A percentile compares a stretch with the other conserved stretches of the same genome.
Conservation (phyloP, 805 yeast genomes). For the Ogataea siamensis region DNA sequence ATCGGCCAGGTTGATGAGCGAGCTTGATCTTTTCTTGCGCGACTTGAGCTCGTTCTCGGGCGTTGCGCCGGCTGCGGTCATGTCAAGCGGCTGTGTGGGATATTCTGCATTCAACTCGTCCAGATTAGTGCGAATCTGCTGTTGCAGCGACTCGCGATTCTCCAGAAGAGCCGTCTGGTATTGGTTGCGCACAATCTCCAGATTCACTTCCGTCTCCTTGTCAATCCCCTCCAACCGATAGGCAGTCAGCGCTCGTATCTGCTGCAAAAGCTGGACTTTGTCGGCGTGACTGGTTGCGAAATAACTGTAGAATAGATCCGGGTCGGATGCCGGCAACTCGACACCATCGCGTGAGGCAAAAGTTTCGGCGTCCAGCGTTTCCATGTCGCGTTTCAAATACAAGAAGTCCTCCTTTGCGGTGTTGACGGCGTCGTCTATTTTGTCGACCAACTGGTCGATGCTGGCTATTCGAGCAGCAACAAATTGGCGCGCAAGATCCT, state of each 20-base stretch:
- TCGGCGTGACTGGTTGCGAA: conserved; percentile 17
- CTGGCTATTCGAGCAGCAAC: conserved; percentile 30
- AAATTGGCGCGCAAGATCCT: conserved; percentile 31
- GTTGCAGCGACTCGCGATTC: conserved; percentile 21
- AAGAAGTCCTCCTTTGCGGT: conserved; percentile 23
- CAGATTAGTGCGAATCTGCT: conserved; percentile 17
- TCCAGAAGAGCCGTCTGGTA: conserved; percentile 18
- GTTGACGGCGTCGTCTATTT: conserved; percentile 32
- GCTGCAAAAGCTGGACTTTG: conserved; percentile 12
- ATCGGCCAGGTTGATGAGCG: conserved; percentile 18
- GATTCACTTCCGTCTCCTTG: conserved; percentile 3
- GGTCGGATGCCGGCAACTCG: conserved; percentile 10
- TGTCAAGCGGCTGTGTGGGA: background rate
- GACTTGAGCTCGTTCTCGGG: conserved; percentile 12
- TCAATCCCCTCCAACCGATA: conserved; percentile 21
- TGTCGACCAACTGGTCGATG: conserved; percentile 33
- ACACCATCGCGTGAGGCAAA: conserved; percentile 5
- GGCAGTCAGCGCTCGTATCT: conserved; percentile 11
- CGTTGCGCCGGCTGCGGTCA: background rate
- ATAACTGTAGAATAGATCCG: conserved; percentile 17
- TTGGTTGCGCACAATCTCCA: conserved; percentile 14
- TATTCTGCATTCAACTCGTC: conserved; percentile 20
- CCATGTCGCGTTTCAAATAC: conserved; percentile 19
- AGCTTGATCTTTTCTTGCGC: conserved; percentile 9
- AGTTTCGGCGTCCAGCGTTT: conserved; percentile 10